Evolutionary conservation across 192 early-diverging fungal species (phyloP).

Genomic region (Bifiguratus adelaidae): DNA sequence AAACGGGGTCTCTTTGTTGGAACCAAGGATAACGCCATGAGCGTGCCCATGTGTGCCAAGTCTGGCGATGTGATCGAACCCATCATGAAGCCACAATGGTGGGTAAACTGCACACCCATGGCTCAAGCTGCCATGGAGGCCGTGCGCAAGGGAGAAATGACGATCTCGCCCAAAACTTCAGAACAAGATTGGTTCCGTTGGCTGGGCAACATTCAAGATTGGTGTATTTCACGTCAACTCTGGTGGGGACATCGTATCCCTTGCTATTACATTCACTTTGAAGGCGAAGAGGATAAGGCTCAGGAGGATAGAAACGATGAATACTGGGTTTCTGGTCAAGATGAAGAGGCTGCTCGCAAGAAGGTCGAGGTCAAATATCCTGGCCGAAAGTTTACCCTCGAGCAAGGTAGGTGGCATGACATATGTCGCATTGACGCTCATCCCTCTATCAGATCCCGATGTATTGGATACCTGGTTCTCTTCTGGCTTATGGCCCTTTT

Average conservation of each 20-base stretch:
- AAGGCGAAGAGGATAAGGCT: conserved; percentile 34
- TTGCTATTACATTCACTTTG: conserved; percentile 86
- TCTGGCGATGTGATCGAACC: conserved; percentile 96
- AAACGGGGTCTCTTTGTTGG: conserved; percentile 80
- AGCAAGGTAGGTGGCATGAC: too few relatives aligned
- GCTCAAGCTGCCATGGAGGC: conserved; percentile 71
- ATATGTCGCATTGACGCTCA: background rate
- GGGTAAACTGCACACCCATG: conserved; percentile 87
- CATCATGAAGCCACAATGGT: conserved; percentile 99
- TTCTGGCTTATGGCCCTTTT: conserved; percentile 97
- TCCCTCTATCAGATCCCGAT: conserved; percentile 57
- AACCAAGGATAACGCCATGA: conserved; percentile 88
- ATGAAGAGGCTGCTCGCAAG: conserved; percentile 60
- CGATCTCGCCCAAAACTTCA: conserved; percentile 74
- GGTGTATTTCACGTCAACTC: conserved; percentile 98
- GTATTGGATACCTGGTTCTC: conserved; percentile 99
- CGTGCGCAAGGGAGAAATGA: conserved; percentile 68
- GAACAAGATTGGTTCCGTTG: conserved; percentile 95
- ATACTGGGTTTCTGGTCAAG: conserved; percentile 84
- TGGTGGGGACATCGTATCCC: conserved; percentile 99
- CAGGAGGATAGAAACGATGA: conserved; percentile 41
- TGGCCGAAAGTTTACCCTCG: conserved; percentile 65
- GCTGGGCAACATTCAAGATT: conserved; percentile 94
- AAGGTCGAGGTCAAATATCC: conserved; percentile 76
- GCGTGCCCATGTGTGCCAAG: conserved; percentile 76